Percentiles rank a stretch among this genome's conserved stretches.
phyloP scores from a whole-genome alignment of 345 rosid species.

The Tarenaya hassleriana region DNA sequence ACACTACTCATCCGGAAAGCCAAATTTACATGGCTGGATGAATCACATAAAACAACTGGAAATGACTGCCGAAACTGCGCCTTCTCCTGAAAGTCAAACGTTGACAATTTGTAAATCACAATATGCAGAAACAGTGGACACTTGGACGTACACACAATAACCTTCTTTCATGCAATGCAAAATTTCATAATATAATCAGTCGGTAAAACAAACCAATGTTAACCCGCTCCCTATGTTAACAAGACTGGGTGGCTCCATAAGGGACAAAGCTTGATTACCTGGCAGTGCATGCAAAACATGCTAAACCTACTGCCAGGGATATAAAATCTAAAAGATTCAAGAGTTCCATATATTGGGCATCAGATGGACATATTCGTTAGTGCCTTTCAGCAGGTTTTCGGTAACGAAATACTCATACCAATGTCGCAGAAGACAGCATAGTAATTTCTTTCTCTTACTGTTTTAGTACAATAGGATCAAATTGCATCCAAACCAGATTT shows the following conservation, averaged over 20 bases:
- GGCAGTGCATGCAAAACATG: too few relatives aligned
- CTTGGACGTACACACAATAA: neutral
- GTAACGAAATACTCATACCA: too few relatives aligned
- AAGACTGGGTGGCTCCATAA: too few relatives aligned
- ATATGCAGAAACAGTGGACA: constrained; percentile 8
- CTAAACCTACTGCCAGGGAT: too few relatives aligned
- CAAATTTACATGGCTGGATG: constrained; percentile 49
- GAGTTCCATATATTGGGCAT: too few relatives aligned
- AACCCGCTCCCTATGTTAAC: too few relatives aligned
- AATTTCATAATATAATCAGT: too few relatives aligned
- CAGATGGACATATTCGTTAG: too few relatives aligned
- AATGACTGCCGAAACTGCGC: constrained; percentile 40
- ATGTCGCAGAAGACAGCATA: neutral
- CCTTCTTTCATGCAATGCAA: neutral
- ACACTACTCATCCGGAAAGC: constrained; percentile 58
- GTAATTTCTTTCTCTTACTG: neutral
- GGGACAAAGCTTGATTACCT: too few relatives aligned
- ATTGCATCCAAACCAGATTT: neutral
- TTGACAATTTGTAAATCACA: constrained; percentile 16
- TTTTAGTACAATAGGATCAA: constrained; percentile 14
- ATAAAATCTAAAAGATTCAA: too few relatives aligned
- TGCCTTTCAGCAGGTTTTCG: too few relatives aligned
- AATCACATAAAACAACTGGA: constrained; percentile 61
- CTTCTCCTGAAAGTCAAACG: constrained; percentile 48
- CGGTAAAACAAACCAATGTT: too few relatives aligned